Percentiles rank a stretch among this genome's conserved stretches.
Evolutionary conservation across 1,284 basidiomycete species (phyloP).

Genomic region (Phlebopus sp.): DNA sequence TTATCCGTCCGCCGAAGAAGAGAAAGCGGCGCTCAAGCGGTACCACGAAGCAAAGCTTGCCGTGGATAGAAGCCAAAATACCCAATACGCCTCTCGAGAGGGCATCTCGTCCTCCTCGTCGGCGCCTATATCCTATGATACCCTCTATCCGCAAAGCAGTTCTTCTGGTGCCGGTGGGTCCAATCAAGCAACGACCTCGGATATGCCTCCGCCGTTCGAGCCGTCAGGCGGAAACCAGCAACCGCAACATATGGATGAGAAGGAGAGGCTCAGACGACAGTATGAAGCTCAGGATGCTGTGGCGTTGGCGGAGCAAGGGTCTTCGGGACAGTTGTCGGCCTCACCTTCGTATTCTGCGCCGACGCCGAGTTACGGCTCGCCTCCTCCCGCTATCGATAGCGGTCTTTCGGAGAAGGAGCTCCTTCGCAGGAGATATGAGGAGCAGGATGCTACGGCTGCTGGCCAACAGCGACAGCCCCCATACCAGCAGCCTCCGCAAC

Average conservation of each 20-base stretch:
- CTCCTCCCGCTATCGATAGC: constrained; percentile 16
- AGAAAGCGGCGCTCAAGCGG: constrained; percentile 63
- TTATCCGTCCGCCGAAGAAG: constrained; percentile 48
- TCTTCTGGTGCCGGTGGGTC: constrained; percentile 22
- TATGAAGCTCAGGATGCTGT: constrained; percentile 65
- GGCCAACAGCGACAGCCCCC: constrained; percentile 13
- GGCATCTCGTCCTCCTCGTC: constrained; percentile 16
- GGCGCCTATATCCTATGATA: constrained; percentile 54
- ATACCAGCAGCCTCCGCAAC: constrained; percentile 14
- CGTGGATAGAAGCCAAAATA: constrained; percentile 52
- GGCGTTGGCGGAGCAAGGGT: constrained; percentile 24
- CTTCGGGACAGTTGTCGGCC: constrained; percentile 16
- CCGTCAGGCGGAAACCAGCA: constrained; percentile 29
- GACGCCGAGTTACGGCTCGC: constrained; percentile 18
- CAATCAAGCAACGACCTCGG: constrained; percentile 19
- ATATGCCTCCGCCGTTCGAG: constrained; percentile 52
- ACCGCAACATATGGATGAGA: constrained; percentile 35
- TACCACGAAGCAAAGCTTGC: constrained; percentile 71
- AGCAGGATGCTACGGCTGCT: constrained; percentile 41
- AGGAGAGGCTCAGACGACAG: constrained; percentile 35
- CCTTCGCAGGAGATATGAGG: constrained; percentile 43
- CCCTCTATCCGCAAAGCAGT: constrained; percentile 44
- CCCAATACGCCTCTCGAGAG: constrained; percentile 30
- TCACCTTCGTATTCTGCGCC: constrained; percentile 22
- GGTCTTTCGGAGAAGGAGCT: constrained; percentile 55